Evolutionary conservation across 345 rosid genomes (phyloP).

Genomic region (Arabidopsis suecica): DNA sequence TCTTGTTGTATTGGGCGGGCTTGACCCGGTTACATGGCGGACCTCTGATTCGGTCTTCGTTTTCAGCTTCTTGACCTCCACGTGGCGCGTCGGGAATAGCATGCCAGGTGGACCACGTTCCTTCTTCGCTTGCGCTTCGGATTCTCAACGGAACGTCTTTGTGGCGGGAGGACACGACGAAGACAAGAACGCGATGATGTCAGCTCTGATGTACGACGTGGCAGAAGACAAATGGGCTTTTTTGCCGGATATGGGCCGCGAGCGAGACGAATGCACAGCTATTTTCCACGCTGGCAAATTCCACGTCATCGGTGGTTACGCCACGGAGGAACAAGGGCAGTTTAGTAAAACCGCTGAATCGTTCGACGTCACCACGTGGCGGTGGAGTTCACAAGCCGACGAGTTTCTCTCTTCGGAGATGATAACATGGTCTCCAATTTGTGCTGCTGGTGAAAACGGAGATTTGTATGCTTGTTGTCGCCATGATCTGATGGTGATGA

Average conservation of each 20-base stretch:
- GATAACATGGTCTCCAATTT: slow-evolving; percentile 56
- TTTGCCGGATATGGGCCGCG: slow-evolving; percentile 68
- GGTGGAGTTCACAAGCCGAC: slow-evolving; percentile 49
- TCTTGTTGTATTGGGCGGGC: slow-evolving; percentile 75
- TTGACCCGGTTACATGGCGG: slow-evolving; percentile 71
- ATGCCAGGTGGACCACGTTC: slow-evolving; percentile 73
- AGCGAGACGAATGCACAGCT: slow-evolving; percentile 78
- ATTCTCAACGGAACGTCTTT: slow-evolving; percentile 57
- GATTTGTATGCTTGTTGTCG: slow-evolving; percentile 52
- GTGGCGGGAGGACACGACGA: slow-evolving; percentile 84
- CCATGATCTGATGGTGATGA: slow-evolving; percentile 49
- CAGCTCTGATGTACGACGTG: slow-evolving; percentile 71
- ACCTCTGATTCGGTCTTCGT: slow-evolving; percentile 55
- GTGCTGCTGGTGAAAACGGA: slow-evolving; percentile 38
- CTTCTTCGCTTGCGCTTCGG: slow-evolving; percentile 74
- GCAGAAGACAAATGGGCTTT: slow-evolving; percentile 54
- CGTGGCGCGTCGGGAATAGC: slow-evolving; percentile 68
- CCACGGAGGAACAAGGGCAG: slow-evolving; percentile 72
- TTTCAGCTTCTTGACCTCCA: slow-evolving; percentile 54
- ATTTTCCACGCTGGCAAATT: slow-evolving; percentile 67
- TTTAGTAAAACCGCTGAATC: slow-evolving; percentile 58
- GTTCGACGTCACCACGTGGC: slow-evolving; percentile 52
- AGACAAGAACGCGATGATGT: slow-evolving; percentile 70
- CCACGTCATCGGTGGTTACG: slow-evolving; percentile 79
- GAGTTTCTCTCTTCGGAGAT: slow-evolving; percentile 39